A percentile compares a stretch with the other conserved stretches of the same genome.
These are phyloP conservation scores for Bruguiera hainesii DNA, from an alignment of 441 rosid genomes.

Conservation along the genomic window DNA sequence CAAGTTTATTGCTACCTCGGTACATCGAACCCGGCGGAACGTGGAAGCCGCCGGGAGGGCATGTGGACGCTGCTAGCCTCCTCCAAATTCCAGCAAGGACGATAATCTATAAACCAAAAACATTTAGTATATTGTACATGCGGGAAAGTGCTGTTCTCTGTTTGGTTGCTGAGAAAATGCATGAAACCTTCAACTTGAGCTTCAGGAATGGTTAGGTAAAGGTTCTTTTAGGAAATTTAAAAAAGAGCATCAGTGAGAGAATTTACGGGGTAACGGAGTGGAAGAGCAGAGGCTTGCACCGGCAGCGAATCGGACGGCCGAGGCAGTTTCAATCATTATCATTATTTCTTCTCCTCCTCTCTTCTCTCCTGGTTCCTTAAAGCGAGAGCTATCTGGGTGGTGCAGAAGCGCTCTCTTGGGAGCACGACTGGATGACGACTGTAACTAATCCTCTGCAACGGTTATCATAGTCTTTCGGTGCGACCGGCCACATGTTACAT, in stretches of 20 bases:
- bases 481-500: too few species aligned
- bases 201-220: neutral
- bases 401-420: neutral
- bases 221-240: neutral
- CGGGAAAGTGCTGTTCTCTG: neutral
- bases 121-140: neutral
- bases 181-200: conserved; percentile 9
- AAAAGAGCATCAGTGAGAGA: conserved; percentile 9
- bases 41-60: conserved; percentile 37
- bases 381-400: conserved; percentile 19
- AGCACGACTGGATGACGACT: conserved; percentile 27
- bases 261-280: conserved; percentile 46
- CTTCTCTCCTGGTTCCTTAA: neutral
- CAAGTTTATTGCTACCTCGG: conserved; percentile 37
- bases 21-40: conserved; percentile 37
- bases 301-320: conserved; percentile 62
- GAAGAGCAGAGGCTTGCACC: conserved; percentile 46
- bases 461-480: too few species aligned
- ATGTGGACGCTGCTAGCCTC: conserved; percentile 41
- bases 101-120: conserved; percentile 42
- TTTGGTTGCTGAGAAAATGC: conserved; percentile 30
- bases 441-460: conserved; percentile 12
- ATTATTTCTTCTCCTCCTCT: conserved; percentile 4
- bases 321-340: conserved; percentile 60
- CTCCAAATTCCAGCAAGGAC: conserved; percentile 41